Conservation (phyloP, 495 filamentous ascomycete genomes). For the Astrocystis sublimbata region DNA sequence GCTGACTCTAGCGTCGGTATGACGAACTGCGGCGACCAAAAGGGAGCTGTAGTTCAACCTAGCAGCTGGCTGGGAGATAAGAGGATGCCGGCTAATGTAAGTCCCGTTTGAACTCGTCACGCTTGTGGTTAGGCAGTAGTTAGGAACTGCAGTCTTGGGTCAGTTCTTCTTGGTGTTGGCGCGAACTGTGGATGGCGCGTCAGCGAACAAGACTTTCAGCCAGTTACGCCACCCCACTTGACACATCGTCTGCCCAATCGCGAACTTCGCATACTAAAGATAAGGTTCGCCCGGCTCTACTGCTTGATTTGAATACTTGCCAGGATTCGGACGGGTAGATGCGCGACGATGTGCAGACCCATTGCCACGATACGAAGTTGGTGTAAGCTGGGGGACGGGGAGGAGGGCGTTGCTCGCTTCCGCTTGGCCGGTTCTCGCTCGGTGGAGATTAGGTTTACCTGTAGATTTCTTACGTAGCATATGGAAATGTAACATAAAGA, state of each 20-base stretch:
- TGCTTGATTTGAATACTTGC: slow-evolving; percentile 2
- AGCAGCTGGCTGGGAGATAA: background rate
- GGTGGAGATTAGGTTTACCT: background rate
- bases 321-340: slow-evolving; percentile 11
- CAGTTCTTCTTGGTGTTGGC: background rate
- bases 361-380: background rate
- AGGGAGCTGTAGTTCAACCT: background rate
- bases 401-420: background rate
- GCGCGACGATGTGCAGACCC: slow-evolving; percentile 7
- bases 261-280: background rate
- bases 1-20: slow-evolving; percentile 1
- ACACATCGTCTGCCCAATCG: background rate
- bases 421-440: background rate
- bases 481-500: too few relatives aligned
- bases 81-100: background rate
- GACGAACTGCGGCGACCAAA: background rate
- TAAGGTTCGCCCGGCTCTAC: background rate
- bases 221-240: too few relatives aligned
- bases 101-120: background rate
- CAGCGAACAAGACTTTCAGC: background rate
- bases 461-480: background rate
- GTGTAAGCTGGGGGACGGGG: background rate
- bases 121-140: too few relatives aligned
- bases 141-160: too few relatives aligned
- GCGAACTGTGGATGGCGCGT: background rate